Evolutionary conservation across 2,329 filamentous ascomycete genomes (phyloP).

Genomic region (Amylocarpus encephaloides): DNA sequence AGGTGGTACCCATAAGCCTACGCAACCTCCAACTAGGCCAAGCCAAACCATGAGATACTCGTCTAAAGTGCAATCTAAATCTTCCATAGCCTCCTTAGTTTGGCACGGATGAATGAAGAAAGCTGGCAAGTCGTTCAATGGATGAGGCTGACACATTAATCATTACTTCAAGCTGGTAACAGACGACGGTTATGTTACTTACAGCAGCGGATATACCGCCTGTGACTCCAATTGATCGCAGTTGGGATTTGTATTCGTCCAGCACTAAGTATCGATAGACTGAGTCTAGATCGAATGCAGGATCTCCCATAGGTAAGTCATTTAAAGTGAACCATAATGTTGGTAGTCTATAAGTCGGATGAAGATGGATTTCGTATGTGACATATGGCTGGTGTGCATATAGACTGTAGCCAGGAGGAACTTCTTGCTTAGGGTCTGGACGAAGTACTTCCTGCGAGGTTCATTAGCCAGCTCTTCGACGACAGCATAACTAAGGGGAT

Average conservation of each 20-base stretch:
- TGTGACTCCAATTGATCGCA: slow-evolving; percentile 56
- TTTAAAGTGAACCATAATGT: slow-evolving; percentile 70
- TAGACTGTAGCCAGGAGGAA: slow-evolving; percentile 20
- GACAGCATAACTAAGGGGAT: neutral
- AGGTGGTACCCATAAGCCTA: slow-evolving; percentile 71
- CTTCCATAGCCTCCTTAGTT: slow-evolving; percentile 72
- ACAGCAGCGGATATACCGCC: slow-evolving; percentile 74
- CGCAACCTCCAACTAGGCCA: slow-evolving; percentile 73
- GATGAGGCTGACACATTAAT: slow-evolving; percentile 48
- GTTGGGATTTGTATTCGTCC: slow-evolving; percentile 52
- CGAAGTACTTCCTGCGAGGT: slow-evolving; percentile 22
- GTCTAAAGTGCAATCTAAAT: slow-evolving; percentile 51
- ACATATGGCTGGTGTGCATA: slow-evolving; percentile 37
- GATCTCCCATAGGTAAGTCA: slow-evolving; percentile 48
- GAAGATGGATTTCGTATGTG: slow-evolving; percentile 66
- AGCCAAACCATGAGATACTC: slow-evolving; percentile 85
- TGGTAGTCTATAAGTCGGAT: slow-evolving; percentile 67
- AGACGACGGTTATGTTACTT: slow-evolving; percentile 35
- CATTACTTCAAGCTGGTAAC: neutral
- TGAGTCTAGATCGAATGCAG: slow-evolving; percentile 56
- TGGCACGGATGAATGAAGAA: slow-evolving; percentile 94
- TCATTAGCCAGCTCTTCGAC: neutral
- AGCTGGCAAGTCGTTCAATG: slow-evolving; percentile 66
- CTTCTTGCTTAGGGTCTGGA: neutral
- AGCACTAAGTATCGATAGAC: slow-evolving; percentile 69